Evolutionary conservation across 805 yeast species (phyloP).

Genomic region (Wickerhamiella allomyrinae): DNA sequence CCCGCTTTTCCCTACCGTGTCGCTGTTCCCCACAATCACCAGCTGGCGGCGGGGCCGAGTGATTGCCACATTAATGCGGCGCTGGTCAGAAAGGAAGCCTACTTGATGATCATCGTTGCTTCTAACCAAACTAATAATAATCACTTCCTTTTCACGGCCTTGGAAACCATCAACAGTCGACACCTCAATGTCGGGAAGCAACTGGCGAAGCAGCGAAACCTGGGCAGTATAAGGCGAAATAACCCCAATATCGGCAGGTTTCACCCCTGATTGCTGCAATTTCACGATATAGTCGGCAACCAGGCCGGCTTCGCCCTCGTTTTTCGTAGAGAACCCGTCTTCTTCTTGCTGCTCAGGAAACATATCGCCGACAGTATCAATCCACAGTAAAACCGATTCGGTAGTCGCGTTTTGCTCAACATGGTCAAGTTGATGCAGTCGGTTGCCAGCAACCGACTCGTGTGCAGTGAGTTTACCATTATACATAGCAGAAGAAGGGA

Average conservation of each 20-base stretch:
- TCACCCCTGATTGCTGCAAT: constrained; percentile 40
- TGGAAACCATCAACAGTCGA: constrained; percentile 94
- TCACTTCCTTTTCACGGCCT: constrained; percentile 86
- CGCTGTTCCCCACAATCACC: constrained; percentile 68
- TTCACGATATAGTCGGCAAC: constrained; percentile 42
- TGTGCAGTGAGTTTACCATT: constrained; percentile 48
- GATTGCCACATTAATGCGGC: constrained; percentile 85
- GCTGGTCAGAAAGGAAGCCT: constrained; percentile 67
- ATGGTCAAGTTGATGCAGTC: constrained; percentile 41
- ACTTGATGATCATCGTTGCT: constrained; percentile 57
- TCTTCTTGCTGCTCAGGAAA: constrained; percentile 45
- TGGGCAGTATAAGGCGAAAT: constrained; percentile 90
- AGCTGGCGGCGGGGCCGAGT: constrained; percentile 79
- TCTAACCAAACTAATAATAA: constrained; percentile 67
- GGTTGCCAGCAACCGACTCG: constrained; percentile 37
- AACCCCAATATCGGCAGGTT: constrained; percentile 52
- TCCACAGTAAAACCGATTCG: constrained; percentile 51
- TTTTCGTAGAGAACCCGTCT: constrained; percentile 32
- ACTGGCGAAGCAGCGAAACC: constrained; percentile 43
- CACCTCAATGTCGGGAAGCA: constrained; percentile 44
- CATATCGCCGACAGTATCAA: constrained; percentile 78
- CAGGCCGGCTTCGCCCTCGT: constrained; percentile 59
- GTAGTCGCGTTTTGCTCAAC: constrained; percentile 39
- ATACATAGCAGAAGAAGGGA: constrained; percentile 58
- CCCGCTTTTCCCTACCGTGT: constrained; percentile 45